These are phyloP conservation scores for Escovopsis weberi DNA, from an alignment of 2,329 filamentous ascomycete genomes.

Conservation along the genomic window DNA sequence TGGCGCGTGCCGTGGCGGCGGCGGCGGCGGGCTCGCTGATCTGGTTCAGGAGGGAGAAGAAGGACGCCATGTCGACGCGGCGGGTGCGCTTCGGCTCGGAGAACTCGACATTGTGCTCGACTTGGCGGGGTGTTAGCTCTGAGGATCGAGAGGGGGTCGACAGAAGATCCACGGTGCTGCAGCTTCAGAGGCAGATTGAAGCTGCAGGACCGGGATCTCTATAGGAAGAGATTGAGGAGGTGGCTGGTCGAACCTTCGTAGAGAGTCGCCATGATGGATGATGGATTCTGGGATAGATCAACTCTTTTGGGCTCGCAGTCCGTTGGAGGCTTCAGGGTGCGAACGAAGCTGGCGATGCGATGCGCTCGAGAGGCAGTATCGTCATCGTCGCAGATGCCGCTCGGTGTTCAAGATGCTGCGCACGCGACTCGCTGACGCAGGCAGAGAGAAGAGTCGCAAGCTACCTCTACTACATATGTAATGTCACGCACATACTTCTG, in stretches of 20 bases:
- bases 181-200: no score
- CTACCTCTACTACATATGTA: no score
- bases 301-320: no score
- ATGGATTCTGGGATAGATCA: not conserved
- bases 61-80: conserved; percentile 49
- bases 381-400: no score
- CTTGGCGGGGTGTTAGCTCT: conserved; percentile 18
- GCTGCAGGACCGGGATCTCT: not conserved
- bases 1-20: conserved; percentile 8
- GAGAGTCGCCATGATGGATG: conserved; percentile 35
- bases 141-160: no score
- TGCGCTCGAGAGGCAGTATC: no score
- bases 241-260: conserved; percentile 34
- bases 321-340: no score
- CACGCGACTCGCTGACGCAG: no score
- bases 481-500: no score
- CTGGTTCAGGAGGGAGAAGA: conserved; percentile 42
- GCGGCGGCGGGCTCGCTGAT: conserved; percentile 26
- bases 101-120: conserved; percentile 49
- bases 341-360: no score
- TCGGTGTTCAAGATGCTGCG: no score
- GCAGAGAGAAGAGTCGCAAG: no score
- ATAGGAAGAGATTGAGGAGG: not conserved
- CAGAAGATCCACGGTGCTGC: not conserved
- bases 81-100: conserved; percentile 27